A percentile compares a stretch with the other conserved stretches of the same genome.
Conservation (phyloP, 768 basidiomycete genomes). For the Neoboletus magnificus region DNA sequence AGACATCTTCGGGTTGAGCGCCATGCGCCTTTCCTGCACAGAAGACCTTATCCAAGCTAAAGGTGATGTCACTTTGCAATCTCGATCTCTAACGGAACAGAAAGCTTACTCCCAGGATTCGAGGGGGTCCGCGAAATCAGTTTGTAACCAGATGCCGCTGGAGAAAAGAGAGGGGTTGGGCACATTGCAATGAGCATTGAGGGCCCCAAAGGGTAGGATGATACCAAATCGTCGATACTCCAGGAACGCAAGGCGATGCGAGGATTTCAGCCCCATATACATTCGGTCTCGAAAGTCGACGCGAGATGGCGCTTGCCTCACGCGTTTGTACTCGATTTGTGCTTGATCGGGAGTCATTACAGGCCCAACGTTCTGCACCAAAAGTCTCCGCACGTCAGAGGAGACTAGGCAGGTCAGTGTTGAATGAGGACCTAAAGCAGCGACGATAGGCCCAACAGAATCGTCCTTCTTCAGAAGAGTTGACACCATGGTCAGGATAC, state of each 20-base stretch:
- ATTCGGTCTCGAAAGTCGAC: constrained; percentile 42
- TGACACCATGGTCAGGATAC: constrained; percentile 19
- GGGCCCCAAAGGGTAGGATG: constrained; percentile 47
- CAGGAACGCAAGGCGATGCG: constrained; percentile 43
- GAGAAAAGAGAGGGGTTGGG: constrained; percentile 48
- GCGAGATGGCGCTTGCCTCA: constrained; percentile 35
- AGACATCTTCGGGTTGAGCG: constrained; percentile 41
- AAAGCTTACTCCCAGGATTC: constrained; percentile 48
- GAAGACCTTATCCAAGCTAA: constrained; percentile 40
- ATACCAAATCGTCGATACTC: constrained; percentile 41
- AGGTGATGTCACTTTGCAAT: constrained; percentile 1
- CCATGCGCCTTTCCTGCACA: constrained; percentile 39
- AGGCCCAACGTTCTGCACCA: constrained; percentile 15
- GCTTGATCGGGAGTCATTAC: constrained; percentile 21
- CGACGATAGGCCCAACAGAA: background rate
- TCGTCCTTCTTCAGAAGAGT: constrained; percentile 10
- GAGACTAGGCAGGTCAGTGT: constrained; percentile 16
- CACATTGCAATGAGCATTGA: constrained; percentile 37
- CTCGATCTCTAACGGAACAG: background rate
- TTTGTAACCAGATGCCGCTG: constrained; percentile 43
- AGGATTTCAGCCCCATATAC: constrained; percentile 39
- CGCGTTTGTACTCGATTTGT: constrained; percentile 32
- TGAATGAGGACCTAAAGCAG: constrained; percentile 13
- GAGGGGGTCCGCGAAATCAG: constrained; percentile 42
- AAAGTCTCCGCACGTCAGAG: constrained; percentile 2